Evolutionary conservation across 75 land plant species (phyloP).

Genomic region (Ceratopteris richardii): DNA sequence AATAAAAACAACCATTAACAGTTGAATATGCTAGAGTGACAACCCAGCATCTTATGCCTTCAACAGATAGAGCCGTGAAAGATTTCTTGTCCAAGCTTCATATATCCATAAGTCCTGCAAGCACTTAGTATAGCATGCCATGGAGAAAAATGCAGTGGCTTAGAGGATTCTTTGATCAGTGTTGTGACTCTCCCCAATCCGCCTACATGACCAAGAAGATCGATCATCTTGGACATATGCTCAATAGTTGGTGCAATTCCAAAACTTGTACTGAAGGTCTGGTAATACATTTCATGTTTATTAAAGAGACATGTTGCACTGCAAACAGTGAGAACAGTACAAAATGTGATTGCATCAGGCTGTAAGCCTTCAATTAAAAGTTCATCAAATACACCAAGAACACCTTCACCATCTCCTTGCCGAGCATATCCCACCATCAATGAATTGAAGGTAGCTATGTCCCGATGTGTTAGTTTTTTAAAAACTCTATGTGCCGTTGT

Average conservation of each 20-base stretch:
- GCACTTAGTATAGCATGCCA: conserved; percentile 11
- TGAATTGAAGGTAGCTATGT: background rate
- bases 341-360: no score
- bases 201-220: conserved; percentile 7
- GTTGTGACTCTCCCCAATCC: background rate
- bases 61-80: no score
- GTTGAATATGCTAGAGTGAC: no score
- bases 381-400: no score
- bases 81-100: background rate
- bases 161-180: background rate
- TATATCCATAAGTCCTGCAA: background rate
- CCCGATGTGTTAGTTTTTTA: background rate
- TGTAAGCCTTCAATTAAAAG: no score
- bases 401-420: conserved; percentile 20
- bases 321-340: no score
- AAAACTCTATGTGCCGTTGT: background rate
- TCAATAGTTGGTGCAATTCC: conserved; percentile 16
- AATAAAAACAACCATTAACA: no score
- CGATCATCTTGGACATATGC: conserved; percentile 6
- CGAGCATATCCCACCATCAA: conserved; percentile 16
- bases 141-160: background rate
- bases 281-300: conserved; percentile 13
- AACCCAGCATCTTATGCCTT: no score
- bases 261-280: conserved; percentile 10
- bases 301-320: background rate